Conservation (phyloP, 768 basidiomycete species). For the Mycena polygramma region DNA sequence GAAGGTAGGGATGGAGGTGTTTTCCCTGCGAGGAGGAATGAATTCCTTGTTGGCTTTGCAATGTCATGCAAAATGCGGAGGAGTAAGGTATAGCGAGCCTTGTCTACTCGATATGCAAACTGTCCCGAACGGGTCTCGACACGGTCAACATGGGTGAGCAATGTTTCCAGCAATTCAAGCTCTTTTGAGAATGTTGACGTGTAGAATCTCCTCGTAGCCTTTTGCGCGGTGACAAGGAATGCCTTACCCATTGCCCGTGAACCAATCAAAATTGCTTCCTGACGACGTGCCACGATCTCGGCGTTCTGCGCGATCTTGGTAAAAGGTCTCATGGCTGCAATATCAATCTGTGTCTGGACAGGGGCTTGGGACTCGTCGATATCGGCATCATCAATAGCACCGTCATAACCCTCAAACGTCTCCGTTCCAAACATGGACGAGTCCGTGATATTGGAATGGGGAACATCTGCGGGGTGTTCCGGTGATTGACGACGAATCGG, state of each 20-base stretch:
- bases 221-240: not conserved
- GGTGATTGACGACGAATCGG: too few species aligned
- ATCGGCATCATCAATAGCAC: too few species aligned
- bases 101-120: not conserved
- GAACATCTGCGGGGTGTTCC: too few species aligned
- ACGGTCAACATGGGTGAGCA: not conserved
- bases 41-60: too few species aligned
- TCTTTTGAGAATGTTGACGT: not conserved
- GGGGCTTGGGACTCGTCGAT: too few species aligned
- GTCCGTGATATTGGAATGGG: too few species aligned
- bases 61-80: not conserved
- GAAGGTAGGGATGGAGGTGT: not conserved
- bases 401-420: too few species aligned
- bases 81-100: not conserved
- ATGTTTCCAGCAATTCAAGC: not conserved
- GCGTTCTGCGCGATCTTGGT: not conserved
- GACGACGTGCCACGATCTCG: not conserved
- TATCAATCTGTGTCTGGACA: not conserved
- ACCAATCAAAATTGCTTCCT: not conserved
- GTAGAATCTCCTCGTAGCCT: not conserved
- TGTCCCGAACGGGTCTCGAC: not conserved
- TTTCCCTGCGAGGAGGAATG: slow-evolving; percentile 1
- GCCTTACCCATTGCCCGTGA: not conserved
- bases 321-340: not conserved
- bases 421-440: too few species aligned